These are phyloP conservation scores for Mucor ambiguus DNA, from an alignment of 371 early-diverging fungal genomes.

Conservation along the genomic window DNA sequence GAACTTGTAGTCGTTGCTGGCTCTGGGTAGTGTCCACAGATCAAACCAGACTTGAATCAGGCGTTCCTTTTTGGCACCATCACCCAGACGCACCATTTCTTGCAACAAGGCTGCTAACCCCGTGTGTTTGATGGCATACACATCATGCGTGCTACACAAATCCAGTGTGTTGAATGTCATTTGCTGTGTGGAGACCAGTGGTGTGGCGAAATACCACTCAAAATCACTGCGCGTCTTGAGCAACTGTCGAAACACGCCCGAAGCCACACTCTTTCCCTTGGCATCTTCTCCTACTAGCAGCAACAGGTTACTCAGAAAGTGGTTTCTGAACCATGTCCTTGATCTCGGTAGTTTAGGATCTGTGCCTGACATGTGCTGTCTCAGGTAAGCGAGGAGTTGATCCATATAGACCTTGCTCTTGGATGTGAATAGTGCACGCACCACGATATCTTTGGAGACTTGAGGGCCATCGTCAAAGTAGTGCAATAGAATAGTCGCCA, in stretches of 20 bases:
- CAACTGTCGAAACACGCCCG: constrained; percentile 34
- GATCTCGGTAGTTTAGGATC: constrained; percentile 15
- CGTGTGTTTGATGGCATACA: constrained; percentile 28
- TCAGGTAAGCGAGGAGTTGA: constrained; percentile 20
- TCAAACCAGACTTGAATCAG: constrained; percentile 33
- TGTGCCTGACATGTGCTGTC: constrained; percentile 19
- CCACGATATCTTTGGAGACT: constrained; percentile 24
- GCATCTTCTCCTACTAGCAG: constrained; percentile 21
- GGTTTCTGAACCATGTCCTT: constrained; percentile 38
- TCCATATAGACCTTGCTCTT: constrained; percentile 34
- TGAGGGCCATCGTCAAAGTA: constrained; percentile 42
- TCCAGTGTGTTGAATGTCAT: constrained; percentile 17
- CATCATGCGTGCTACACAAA: constrained; percentile 27
- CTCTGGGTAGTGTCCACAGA: constrained; percentile 24
- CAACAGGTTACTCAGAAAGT: constrained; percentile 33
- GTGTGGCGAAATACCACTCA: constrained; percentile 43
- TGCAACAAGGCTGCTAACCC: constrained; percentile 38
- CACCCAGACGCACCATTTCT: constrained; percentile 34
- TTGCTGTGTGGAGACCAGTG: constrained; percentile 15
- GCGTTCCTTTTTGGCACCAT: constrained; percentile 22
- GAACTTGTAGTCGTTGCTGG: constrained; percentile 13
- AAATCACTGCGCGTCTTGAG: constrained; percentile 33
- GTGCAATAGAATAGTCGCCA: constrained; percentile 13
- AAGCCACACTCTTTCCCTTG: constrained; percentile 24
- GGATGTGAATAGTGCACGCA: constrained; percentile 16